Evolutionary conservation across 208 protist genomes (phyloP).

Genomic region (Naegleria fowleri): DNA sequence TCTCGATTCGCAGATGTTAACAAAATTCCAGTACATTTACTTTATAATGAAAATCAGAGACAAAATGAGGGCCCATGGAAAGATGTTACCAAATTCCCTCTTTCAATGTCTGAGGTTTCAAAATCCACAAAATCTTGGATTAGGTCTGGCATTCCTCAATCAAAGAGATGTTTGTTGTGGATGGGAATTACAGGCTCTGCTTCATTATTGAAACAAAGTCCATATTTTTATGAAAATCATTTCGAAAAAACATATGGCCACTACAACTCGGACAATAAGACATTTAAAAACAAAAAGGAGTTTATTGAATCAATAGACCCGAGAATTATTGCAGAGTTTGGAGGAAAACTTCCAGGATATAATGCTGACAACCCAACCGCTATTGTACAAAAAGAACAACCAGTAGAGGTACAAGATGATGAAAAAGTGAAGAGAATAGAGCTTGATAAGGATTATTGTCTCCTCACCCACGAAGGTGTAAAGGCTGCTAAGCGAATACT

Average conservation of each 20-base stretch:
- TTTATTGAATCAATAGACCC: background rate
- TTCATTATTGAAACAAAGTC: background rate
- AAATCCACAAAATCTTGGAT: background rate
- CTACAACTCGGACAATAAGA: background rate
- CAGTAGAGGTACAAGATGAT: background rate
- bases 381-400: background rate
- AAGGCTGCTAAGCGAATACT: conserved; percentile 11
- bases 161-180: background rate
- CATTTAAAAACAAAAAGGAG: background rate
- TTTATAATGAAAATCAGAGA: background rate
- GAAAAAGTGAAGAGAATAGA: background rate
- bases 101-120: background rate
- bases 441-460: background rate
- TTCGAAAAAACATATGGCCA: conserved; percentile 5
- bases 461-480: background rate
- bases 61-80: background rate
- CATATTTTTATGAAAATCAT: background rate
- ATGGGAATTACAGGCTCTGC: background rate
- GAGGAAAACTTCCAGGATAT: background rate
- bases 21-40: background rate
- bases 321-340: conserved; percentile 14
- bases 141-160: background rate
- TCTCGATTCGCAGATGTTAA: background rate
- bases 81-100: background rate
- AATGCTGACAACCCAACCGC: background rate